phyloP scores from a whole-genome alignment of 768 basidiomycete species.

The Tubosaeta sp. region DNA sequence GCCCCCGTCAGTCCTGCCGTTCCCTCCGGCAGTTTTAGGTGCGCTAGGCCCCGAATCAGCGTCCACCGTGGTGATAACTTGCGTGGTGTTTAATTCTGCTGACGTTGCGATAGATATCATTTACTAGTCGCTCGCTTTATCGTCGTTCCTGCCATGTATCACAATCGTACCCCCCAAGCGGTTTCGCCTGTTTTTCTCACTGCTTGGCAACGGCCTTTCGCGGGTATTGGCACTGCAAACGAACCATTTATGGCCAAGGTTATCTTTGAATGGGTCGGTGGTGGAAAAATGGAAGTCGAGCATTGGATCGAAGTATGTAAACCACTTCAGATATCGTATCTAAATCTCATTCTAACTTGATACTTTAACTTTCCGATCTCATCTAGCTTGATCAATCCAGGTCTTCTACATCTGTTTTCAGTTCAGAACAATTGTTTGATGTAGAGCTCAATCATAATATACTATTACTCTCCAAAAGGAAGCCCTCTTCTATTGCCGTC shows the following conservation, averaged over 20 bases:
- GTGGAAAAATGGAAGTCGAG: conserved; percentile 43
- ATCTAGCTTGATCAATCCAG: conserved; percentile 43
- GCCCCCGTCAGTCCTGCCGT: too few species aligned
- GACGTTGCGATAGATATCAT: too few species aligned
- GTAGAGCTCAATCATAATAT: conserved; percentile 44
- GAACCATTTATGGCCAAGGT: conserved; percentile 44
- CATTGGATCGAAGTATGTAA: conserved; percentile 50
- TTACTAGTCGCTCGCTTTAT: conserved; percentile 28
- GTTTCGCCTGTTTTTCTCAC: conserved; percentile 31
- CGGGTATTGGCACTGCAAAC: conserved; percentile 38
- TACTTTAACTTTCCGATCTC: neutral
- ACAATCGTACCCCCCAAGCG: conserved; percentile 36
- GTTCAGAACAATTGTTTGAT: conserved; percentile 50
- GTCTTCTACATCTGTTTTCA: conserved; percentile 32
- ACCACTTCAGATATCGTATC: neutral
- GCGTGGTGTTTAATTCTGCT: too few species aligned
- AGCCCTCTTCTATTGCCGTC: conserved; percentile 22
- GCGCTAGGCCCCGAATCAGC: too few species aligned
- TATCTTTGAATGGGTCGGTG: conserved; percentile 38
- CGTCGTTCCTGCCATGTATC: conserved; percentile 33
- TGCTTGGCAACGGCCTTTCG: conserved; percentile 37
- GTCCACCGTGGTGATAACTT: too few species aligned
- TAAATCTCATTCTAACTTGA: neutral
- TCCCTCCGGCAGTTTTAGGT: too few species aligned
- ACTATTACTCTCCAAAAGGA: conserved; percentile 29